Conservation (phyloP, 1,284 basidiomycete genomes). For the Heterobasidion irregulare region DNA sequence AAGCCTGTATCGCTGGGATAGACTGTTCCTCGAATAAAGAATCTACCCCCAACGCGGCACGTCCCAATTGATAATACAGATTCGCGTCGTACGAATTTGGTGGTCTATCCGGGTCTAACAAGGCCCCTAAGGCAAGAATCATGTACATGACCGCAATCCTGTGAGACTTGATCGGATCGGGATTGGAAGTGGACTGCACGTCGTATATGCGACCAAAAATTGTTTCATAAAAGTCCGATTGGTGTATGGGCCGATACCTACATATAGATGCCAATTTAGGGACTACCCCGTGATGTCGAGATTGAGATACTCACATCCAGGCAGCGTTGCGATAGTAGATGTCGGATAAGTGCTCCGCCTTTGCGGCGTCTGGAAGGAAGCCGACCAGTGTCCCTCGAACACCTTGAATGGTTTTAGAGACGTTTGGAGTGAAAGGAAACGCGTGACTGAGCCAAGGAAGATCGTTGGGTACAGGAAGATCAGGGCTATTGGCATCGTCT, state of each 20-base stretch:
- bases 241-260: slow-evolving; percentile 56
- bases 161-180: slow-evolving; percentile 39
- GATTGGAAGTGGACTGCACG: slow-evolving; percentile 25
- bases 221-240: slow-evolving; percentile 41
- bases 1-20: slow-evolving; percentile 52
- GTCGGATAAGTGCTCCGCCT: slow-evolving; percentile 35
- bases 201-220: slow-evolving; percentile 49
- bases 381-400: slow-evolving; percentile 35
- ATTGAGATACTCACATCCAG: slow-evolving; percentile 46
- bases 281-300: not conserved
- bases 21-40: slow-evolving; percentile 56
- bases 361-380: slow-evolving; percentile 34
- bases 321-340: slow-evolving; percentile 58
- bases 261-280: not conserved
- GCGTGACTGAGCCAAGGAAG: slow-evolving; percentile 50
- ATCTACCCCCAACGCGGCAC: slow-evolving; percentile 50
- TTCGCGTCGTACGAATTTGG: slow-evolving; percentile 42
- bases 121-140: slow-evolving; percentile 24
- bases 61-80: slow-evolving; percentile 50
- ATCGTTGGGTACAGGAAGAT: slow-evolving; percentile 37
- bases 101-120: slow-evolving; percentile 36
- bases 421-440: slow-evolving; percentile 46
- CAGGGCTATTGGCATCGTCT: slow-evolving; percentile 24
- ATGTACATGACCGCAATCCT: slow-evolving; percentile 26
- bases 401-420: slow-evolving; percentile 31